Evolutionary conservation across 495 filamentous ascomycete species (phyloP).

Genomic region (Tuber indicum): DNA sequence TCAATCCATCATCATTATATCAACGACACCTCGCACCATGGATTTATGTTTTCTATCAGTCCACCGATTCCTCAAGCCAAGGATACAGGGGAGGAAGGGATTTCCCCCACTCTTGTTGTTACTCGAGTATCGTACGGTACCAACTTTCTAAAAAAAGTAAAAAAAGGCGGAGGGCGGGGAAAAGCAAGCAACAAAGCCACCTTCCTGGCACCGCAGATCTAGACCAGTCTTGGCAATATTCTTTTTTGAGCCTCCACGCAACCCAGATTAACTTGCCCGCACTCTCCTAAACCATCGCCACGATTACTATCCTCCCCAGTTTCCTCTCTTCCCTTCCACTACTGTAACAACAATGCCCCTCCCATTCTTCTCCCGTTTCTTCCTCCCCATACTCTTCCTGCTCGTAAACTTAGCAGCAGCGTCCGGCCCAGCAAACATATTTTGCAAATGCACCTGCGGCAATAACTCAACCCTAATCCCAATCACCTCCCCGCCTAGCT

Average conservation of each 20-base stretch:
- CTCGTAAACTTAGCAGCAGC: neutral
- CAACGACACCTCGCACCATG: neutral
- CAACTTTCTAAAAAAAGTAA: neutral
- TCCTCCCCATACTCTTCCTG: conserved; percentile 17
- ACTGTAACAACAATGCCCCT: conserved; percentile 11
- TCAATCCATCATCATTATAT: neutral
- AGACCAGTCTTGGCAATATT: conserved; percentile 23
- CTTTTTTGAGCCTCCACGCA: conserved; percentile 13
- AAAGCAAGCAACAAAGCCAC: conserved; percentile 7
- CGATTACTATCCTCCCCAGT: neutral
- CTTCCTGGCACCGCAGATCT: neutral
- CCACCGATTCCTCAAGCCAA: neutral
- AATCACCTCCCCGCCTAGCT: conserved; percentile 48
- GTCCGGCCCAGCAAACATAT: conserved; percentile 57
- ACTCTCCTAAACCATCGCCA: conserved; percentile 3
- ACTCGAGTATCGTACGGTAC: too few species aligned
- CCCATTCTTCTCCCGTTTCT: neutral
- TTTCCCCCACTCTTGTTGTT: neutral
- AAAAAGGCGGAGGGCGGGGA: neutral
- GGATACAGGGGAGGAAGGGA: neutral
- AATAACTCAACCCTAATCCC: conserved; percentile 84
- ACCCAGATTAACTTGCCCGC: neutral
- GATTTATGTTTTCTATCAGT: neutral
- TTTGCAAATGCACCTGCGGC: conserved; percentile 98
- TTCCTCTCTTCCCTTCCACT: neutral